phyloP scores from a whole-genome alignment of 2,329 filamentous ascomycete genomes.

The Phoma sp. region DNA sequence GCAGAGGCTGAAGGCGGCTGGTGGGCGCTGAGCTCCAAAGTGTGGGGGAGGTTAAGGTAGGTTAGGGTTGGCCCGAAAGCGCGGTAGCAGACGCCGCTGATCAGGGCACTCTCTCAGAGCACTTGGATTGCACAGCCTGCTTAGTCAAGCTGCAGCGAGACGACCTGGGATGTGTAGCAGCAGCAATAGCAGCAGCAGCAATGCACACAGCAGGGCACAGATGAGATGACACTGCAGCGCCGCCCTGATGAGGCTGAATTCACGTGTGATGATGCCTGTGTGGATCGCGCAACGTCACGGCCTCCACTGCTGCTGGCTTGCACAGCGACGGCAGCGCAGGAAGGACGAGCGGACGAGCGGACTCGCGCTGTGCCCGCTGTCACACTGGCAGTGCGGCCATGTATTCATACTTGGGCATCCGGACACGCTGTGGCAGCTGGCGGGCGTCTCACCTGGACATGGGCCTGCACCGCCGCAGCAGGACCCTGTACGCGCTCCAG shows the following conservation, averaged over 20 bases:
- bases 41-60: slow-evolving; percentile 21
- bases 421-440: not conserved
- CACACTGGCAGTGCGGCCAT: not conserved
- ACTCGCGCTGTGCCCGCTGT: not conserved
- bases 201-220: not conserved
- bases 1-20: slow-evolving; percentile 3
- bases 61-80: slow-evolving; percentile 3
- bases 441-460: not conserved
- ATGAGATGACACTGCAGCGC: not conserved
- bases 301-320: not conserved
- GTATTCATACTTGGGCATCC: not conserved
- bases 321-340: not conserved
- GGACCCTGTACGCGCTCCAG: slow-evolving; percentile 4
- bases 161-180: not conserved
- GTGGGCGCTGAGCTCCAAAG: slow-evolving; percentile 16
- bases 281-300: slow-evolving; percentile 11
- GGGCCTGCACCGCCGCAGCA: not conserved
- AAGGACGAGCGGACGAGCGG: not conserved
- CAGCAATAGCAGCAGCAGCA: not conserved
- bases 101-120: no score
- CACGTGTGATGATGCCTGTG: slow-evolving; percentile 6
- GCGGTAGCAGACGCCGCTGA: not conserved
- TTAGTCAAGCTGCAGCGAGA: not conserved
- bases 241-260: slow-evolving; percentile 10
- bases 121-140: not conserved